Conservation (phyloP, 768 basidiomycete species). For the Mycena venus region DNA sequence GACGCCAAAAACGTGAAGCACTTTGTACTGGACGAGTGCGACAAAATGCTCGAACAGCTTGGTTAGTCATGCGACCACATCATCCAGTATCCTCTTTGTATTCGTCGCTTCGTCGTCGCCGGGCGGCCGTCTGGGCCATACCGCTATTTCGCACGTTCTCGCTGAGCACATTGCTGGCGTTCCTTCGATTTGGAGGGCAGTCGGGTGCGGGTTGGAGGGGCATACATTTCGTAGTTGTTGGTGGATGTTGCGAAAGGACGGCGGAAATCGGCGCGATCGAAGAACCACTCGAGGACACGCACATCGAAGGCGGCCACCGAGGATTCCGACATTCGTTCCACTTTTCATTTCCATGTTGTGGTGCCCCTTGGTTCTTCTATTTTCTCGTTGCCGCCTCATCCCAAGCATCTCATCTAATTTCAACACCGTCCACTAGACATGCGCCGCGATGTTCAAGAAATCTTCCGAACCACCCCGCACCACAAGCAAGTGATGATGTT, state of each 20-base stretch:
- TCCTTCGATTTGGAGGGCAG: conserved; percentile 54
- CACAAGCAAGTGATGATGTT: conserved; percentile 99
- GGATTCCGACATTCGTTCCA: conserved; percentile 46
- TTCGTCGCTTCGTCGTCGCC: conserved; percentile 54
- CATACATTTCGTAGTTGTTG: conserved; percentile 21
- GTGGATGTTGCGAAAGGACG: conserved; percentile 17
- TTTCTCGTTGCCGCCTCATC: conserved; percentile 64
- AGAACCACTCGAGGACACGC: conserved; percentile 50
- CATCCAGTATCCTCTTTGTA: conserved; percentile 64
- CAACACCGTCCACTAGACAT: conserved; percentile 92
- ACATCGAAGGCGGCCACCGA: conserved; percentile 52
- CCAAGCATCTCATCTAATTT: conserved; percentile 74
- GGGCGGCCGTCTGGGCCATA: conserved; percentile 57
- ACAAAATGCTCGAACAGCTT: conserved; percentile 99
- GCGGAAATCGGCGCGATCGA: conserved; percentile 39
- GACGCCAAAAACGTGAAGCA: conserved; percentile 98
- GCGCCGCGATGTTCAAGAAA: conserved; percentile 99
- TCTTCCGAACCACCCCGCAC: conserved; percentile 99
- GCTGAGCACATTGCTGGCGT: conserved; percentile 51
- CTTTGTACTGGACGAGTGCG: conserved; percentile 99
- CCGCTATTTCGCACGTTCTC: conserved; percentile 54
- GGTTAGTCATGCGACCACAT: conserved; percentile 93
- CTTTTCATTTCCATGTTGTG: conserved; percentile 48
- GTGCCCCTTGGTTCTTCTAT: conserved; percentile 60
- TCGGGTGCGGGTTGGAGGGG: conserved; percentile 47